Evolutionary conservation across 495 filamentous ascomycete genomes (phyloP), one percentile per base, ranked within the genome.

Genomic region (Penicillium ucsense): DNA sequence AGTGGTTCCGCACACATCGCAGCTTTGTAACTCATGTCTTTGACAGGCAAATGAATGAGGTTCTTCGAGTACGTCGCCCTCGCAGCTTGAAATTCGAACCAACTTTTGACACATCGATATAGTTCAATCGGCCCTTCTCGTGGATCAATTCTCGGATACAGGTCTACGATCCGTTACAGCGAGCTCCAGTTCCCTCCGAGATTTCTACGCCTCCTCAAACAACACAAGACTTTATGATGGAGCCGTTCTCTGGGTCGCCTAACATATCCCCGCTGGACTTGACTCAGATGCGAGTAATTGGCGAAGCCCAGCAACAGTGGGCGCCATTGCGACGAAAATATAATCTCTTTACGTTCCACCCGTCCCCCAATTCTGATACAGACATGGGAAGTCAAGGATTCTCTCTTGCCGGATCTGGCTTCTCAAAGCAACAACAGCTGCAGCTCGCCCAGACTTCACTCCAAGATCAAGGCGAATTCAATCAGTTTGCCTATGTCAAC

Each of bases 21-120:
- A 78, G 81, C 49, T 86, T 85, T 48, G 81, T 79, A 31, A 83
- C 83, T 8, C 79, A 85, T 65, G 77, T 86, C 7, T 85, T 86
- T 62, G 83, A 85, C 52, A 72, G 67, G 50, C 64, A 79, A 42
- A 77, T 82, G 56, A 76, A 73, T 49, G 83, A 85, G 54, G 75
- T 86, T 5, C 60, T 85, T 37, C 60, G 81, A 50, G 77, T 82
- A 70, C 32, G 69, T 59, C 35, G n/a, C n/a, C 11, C 5, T 5
- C 10, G 3, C 31, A 20, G 20, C 7, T 27, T 6, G 31, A 3
- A 33, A 3, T 6, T 28, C 10, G 10, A 5, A 29, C 39, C 11
- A 5, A 9, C 32, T 11, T 8, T 20, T 37, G 6, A 35, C 47
- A 54, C 10, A 47, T 5, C 9, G 31, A 43, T 28, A 11, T 43